These are phyloP conservation scores for Tulasnella sp. DNA, from an alignment of 768 basidiomycete species.

Conservation along the genomic window DNA sequence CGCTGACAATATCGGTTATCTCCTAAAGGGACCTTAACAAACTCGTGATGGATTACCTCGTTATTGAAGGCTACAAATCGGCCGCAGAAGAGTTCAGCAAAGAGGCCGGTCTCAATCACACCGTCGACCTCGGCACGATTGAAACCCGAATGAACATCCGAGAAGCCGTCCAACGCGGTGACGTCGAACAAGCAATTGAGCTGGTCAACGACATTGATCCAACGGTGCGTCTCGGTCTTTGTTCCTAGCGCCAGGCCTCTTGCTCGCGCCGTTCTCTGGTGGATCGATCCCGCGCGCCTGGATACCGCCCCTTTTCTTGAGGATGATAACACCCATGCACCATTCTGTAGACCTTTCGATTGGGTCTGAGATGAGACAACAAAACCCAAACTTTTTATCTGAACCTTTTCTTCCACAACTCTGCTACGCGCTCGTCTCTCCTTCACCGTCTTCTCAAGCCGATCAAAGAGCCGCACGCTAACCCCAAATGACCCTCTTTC, in stretches of 20 bases:
- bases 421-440: not conserved
- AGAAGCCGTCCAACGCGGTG: constrained; percentile 85
- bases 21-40: constrained; percentile 75
- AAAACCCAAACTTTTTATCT: constrained; percentile 55
- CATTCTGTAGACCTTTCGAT: constrained; percentile 67
- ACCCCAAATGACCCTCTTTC: constrained; percentile 10
- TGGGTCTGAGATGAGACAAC: constrained; percentile 73
- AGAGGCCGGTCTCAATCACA: constrained; percentile 62
- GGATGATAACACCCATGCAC: constrained; percentile 97
- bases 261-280: not conserved
- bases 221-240: constrained; percentile 54
- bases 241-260: not conserved
- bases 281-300: constrained; percentile 1
- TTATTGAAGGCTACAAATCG: constrained; percentile 93
- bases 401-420: not conserved
- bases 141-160: constrained; percentile 91
- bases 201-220: constrained; percentile 92
- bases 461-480: constrained; percentile 2
- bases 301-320: constrained; percentile 26
- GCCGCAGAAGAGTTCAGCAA: constrained; percentile 91
- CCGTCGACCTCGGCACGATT: constrained; percentile 84
- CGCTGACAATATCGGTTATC: constrained; percentile 20
- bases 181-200: constrained; percentile 92
- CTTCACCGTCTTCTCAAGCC: constrained; percentile 12
- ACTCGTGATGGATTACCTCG: constrained; percentile 93